phyloP scores from a whole-genome alignment of 2,329 filamentous ascomycete genomes.

The Dactylellina leptospora region DNA sequence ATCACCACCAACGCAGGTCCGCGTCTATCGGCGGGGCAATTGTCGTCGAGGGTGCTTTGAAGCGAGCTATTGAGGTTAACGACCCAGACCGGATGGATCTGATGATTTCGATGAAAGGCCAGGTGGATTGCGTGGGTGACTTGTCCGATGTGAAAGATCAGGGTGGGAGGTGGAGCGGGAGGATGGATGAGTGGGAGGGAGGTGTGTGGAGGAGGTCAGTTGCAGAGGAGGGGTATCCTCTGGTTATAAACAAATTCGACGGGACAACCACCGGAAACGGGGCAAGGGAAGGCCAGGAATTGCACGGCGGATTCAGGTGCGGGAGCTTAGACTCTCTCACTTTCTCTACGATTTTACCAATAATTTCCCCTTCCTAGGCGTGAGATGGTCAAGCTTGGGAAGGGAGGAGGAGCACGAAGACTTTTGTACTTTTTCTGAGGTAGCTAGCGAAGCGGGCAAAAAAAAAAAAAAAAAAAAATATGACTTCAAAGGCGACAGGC shows the following conservation, averaged over 20 bases:
- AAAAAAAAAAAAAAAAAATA: conserved; percentile 8
- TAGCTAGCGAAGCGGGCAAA: conserved; percentile 12
- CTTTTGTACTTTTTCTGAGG: conserved; percentile 29
- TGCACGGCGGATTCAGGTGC: conserved; percentile 24
- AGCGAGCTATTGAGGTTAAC: conserved; percentile 10
- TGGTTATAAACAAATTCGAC: conserved; percentile 30
- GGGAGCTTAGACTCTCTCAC: conserved; percentile 17
- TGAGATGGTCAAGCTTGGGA: neutral
- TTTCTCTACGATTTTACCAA: conserved; percentile 22
- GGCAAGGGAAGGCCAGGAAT: conserved; percentile 8
- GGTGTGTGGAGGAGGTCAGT: neutral
- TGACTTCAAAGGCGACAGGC: conserved; percentile 48
- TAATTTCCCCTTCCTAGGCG: conserved; percentile 14
- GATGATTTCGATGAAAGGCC: neutral
- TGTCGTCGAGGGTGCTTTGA: conserved; percentile 13
- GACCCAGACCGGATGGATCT: neutral
- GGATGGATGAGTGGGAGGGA: conserved; percentile 10
- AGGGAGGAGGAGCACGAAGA: conserved; percentile 42
- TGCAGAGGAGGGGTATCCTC: conserved; percentile 47
- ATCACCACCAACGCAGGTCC: conserved; percentile 19
- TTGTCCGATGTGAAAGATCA: neutral
- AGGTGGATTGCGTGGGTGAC: neutral
- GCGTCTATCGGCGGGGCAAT: conserved; percentile 27
- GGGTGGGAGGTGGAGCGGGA: neutral
- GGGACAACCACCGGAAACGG: conserved; percentile 24